Conservation (phyloP, 2,329 filamentous ascomycete species). For the Aspergillus sp. region DNA sequence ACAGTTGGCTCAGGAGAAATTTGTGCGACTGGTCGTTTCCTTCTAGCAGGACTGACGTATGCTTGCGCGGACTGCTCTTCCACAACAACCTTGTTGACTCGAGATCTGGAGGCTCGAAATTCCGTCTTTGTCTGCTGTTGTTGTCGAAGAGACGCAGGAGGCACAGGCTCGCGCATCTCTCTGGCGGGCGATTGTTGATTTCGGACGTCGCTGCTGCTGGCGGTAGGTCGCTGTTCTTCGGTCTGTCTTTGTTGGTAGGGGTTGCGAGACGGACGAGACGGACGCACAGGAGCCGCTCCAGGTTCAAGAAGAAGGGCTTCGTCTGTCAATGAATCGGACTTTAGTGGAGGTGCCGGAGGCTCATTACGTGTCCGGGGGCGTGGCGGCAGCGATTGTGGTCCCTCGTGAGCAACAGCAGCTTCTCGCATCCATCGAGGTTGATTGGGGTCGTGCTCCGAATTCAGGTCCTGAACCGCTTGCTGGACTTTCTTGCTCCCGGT, state of each 20-base stretch:
- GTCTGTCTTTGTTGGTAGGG: slow-evolving; percentile 12
- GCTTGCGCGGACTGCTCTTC: slow-evolving; percentile 76
- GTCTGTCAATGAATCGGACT: slow-evolving; percentile 45
- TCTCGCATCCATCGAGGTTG: slow-evolving; percentile 97
- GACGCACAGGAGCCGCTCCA: slow-evolving; percentile 17
- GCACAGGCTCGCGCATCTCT: slow-evolving; percentile 19
- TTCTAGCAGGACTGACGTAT: slow-evolving; percentile 78
- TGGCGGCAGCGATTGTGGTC: slow-evolving; percentile 7
- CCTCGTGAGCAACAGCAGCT: slow-evolving; percentile 37
- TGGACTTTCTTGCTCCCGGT: slow-evolving; percentile 86
- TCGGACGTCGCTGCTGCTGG: slow-evolving; percentile 12
- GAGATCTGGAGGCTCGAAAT: slow-evolving; percentile 46
- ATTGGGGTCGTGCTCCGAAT: slow-evolving; percentile 60
- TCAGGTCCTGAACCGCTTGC: slow-evolving; percentile 82
- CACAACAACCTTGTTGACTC: slow-evolving; percentile 62
- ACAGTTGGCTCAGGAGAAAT: slow-evolving; percentile 42
- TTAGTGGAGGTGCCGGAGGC: slow-evolving; percentile 13
- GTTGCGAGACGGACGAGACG: slow-evolving; percentile 18
- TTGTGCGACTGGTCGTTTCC: slow-evolving; percentile 52
- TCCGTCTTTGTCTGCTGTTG: slow-evolving; percentile 31
- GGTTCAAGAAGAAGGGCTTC: slow-evolving; percentile 42
- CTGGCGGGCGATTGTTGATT: slow-evolving; percentile 15
- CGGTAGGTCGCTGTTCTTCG: slow-evolving; percentile 13
- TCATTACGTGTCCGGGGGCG: slow-evolving; percentile 13
- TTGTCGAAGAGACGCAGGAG: slow-evolving; percentile 51